Base-by-base conservation (phyloP, 306 rosid species). In the Ammopiptanthus mongolicus region DNA sequence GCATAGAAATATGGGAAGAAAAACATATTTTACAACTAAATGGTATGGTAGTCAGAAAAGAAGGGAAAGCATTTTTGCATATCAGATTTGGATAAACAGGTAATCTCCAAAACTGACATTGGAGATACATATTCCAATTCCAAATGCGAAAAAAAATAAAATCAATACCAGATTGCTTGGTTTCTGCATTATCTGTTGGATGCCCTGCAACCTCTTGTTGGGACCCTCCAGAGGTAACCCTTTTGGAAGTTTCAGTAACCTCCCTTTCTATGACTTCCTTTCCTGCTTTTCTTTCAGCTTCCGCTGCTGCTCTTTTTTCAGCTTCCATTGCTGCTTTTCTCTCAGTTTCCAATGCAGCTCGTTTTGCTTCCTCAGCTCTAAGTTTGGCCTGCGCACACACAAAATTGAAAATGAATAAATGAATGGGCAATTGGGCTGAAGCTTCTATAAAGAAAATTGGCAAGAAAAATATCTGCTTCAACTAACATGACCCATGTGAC, bases 321-420 rank as follows among this genome's bases (percentile, higher is more conserved):
- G 90, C 93, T 76, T 91, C 96, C 47, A 75, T 73, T 57, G 78
- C 81, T 76, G 87, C 96, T 80, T 82, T 88, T 55, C 65, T 84
- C 82, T 93, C 91, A 78, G 91, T 88, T 84, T 93, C 98, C 58
- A 80, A 3, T 66, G 88, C 87, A 79, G 89, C 93, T 81, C 70
- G 89, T 77, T 88, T 86, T 71, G 89, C 88, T 79, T 88, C 92
- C 79, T 89, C 94, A 3, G 92, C 98, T 87, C 77, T 91, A 52
- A 69, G 72, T 83, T 87, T 90, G 50, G 86, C 93, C 98, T 94
- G 83, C 77, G 83, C 77, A 81, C 65, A 23, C 39, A 56, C 71
- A 64, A 82, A 68, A 66, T 63, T 44, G 33, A 68, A 66, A 79
- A 62, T 21, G 44, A 60, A 57, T 17, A 76, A 75, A 70, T 74